phyloP scores from a whole-genome alignment of 1,284 basidiomycete species.

The Apiotrichum gamsii region DNA sequence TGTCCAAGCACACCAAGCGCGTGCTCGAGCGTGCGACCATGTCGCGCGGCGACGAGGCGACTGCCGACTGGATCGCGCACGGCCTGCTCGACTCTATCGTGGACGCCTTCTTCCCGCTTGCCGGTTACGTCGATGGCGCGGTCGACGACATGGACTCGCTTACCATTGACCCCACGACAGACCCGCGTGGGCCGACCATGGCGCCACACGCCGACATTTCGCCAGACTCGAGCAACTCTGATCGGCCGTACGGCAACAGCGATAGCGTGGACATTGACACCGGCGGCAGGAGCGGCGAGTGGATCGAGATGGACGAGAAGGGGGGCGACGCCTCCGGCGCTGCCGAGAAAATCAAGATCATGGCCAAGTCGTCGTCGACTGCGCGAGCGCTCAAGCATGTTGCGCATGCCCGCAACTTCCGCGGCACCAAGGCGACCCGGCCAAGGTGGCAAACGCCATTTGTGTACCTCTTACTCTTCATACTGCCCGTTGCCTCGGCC shows the following conservation, averaged over 20 bases:
- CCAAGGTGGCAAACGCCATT: slow-evolving; percentile 2
- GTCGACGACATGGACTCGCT: slow-evolving; percentile 70
- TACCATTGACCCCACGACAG: slow-evolving; percentile 50
- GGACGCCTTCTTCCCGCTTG: slow-evolving; percentile 85
- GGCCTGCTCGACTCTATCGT: slow-evolving; percentile 89
- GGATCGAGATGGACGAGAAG: slow-evolving; percentile 14
- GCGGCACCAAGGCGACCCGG: not conserved
- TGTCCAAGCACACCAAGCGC: slow-evolving; percentile 75
- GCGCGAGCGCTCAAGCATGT: not conserved
- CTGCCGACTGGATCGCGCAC: slow-evolving; percentile 86
- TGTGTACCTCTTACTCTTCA: slow-evolving; percentile 35
- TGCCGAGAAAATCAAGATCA: no score
- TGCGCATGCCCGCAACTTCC: not conserved
- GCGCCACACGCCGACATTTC: not conserved
- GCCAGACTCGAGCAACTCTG: not conserved
- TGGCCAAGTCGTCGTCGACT: not conserved
- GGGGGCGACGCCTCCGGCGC: no score
- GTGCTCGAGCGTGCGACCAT: slow-evolving; percentile 63
- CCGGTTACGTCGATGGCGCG: slow-evolving; percentile 76
- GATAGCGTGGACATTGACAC: slow-evolving; percentile 8
- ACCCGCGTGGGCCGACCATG: slow-evolving; percentile 5
- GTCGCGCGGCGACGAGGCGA: slow-evolving; percentile 24
- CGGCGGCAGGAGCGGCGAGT: slow-evolving; percentile 1
- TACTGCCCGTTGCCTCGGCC: slow-evolving; percentile 27
- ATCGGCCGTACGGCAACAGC: slow-evolving; percentile 16